A percentile compares a stretch with the other conserved stretches of the same genome.
phyloP scores from a whole-genome alignment of 1,139 yeast species.

The Eremothecium cymbalariae region DNA sequence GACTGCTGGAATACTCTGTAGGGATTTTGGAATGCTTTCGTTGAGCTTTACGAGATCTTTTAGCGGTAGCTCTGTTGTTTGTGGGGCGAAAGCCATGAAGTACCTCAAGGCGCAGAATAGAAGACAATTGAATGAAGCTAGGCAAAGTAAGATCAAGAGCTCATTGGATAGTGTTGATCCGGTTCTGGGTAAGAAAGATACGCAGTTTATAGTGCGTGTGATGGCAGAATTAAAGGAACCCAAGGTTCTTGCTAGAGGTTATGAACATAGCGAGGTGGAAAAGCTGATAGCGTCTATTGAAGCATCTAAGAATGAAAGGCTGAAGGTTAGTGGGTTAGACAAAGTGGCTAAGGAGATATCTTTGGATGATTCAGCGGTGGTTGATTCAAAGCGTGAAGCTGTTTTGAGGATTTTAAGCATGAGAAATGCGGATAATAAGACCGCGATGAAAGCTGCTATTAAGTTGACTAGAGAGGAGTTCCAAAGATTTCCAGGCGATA shows the following conservation, averaged over 20 bases:
- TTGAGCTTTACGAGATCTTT: slow-evolving; percentile 4
- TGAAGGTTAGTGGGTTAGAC: slow-evolving; percentile 22
- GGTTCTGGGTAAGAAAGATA: slow-evolving; percentile 61
- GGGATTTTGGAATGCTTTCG: too few species aligned
- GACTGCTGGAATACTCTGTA: too few species aligned
- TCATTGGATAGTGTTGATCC: slow-evolving; percentile 50
- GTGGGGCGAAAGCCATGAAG: slow-evolving; percentile 27
- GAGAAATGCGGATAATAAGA: slow-evolving; percentile 58
- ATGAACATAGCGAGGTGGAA: slow-evolving; percentile 57
- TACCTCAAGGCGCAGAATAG: slow-evolving; percentile 32
- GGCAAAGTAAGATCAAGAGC: slow-evolving; percentile 25
- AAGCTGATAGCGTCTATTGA: slow-evolving; percentile 72
- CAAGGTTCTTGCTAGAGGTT: slow-evolving; percentile 51
- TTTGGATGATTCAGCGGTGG: slow-evolving; percentile 24
- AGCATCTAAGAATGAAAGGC: slow-evolving; percentile 46
- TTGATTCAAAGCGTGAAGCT: slow-evolving; percentile 54
- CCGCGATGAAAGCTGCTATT: slow-evolving; percentile 52
- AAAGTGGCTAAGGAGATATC: slow-evolving; percentile 15
- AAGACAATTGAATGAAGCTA: slow-evolving; percentile 33
- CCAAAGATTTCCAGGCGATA: slow-evolving; percentile 77
- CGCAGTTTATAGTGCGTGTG: slow-evolving; percentile 64
- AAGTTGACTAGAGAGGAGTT: slow-evolving; percentile 69
- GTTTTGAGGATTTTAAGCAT: slow-evolving; percentile 64
- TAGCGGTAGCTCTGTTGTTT: slow-evolving; percentile 4
- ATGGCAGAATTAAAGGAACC: slow-evolving; percentile 58